These are phyloP conservation scores for Cordyceps pruinosa DNA, from an alignment of 2,329 filamentous ascomycete genomes.

Conservation along the genomic window DNA sequence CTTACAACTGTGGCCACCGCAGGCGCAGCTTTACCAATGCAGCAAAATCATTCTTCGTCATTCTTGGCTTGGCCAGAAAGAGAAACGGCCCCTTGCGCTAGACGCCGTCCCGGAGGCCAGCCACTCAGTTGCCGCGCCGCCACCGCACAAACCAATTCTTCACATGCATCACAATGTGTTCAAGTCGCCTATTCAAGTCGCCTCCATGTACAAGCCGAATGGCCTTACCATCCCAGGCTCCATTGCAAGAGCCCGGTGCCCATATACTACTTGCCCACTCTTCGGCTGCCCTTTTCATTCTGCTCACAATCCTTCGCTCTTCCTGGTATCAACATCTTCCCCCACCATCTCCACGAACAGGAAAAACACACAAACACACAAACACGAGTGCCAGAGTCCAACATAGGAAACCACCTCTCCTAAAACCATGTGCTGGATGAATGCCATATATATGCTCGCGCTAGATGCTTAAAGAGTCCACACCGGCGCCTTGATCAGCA, in stretches of 20 bases:
- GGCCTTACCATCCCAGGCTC: not conserved
- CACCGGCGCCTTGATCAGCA: slow-evolving; percentile 68
- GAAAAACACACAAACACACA: not conserved
- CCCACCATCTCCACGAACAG: not conserved
- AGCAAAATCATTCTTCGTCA: slow-evolving; percentile 10
- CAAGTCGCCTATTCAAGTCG: too few relatives aligned
- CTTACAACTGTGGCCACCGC: not conserved
- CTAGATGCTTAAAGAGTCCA: slow-evolving; percentile 44
- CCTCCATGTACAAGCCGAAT: not conserved
- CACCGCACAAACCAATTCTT: too few relatives aligned
- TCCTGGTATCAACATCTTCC: slow-evolving; percentile 9
- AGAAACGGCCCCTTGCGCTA: not conserved
- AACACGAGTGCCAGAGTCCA: not conserved
- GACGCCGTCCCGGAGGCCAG: too few relatives aligned
- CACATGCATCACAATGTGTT: not conserved
- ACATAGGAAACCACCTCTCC: not conserved
- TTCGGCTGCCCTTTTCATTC: not conserved
- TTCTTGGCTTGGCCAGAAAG: not conserved
- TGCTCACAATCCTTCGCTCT: not conserved
- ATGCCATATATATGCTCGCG: slow-evolving; percentile 8
- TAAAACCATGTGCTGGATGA: not conserved
- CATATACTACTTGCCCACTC: not conserved
- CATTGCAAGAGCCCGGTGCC: not conserved
- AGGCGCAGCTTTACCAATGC: not conserved
- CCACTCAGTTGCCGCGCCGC: too few relatives aligned